These are phyloP conservation scores for Phanerochaete carnosa DNA, from an alignment of 768 basidiomycete species.

Conservation along the genomic window DNA sequence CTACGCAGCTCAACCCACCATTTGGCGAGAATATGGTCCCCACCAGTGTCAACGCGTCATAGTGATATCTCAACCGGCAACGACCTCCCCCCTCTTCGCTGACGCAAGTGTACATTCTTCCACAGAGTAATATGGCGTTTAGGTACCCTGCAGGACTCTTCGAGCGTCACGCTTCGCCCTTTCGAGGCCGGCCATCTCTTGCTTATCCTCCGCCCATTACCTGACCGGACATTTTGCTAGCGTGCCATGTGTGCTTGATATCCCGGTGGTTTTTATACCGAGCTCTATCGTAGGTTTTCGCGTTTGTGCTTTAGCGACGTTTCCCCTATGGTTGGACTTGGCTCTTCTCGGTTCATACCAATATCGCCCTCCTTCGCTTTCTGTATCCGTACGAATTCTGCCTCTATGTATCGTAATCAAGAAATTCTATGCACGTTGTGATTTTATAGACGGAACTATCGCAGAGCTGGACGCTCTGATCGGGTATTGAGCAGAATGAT, in stretches of 20 bases:
- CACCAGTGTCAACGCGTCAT: conserved; percentile 35
- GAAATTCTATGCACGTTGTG: conserved; percentile 4
- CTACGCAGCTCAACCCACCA: conserved; percentile 50
- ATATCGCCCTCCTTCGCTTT: neutral
- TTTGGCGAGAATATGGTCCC: conserved; percentile 61
- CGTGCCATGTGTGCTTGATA: neutral
- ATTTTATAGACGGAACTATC: neutral
- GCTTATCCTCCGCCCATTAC: neutral
- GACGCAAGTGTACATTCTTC: neutral
- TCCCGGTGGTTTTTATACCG: neutral
- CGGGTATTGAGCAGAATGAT: neutral
- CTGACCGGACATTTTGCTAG: conserved; percentile 1
- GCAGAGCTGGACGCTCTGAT: neutral
- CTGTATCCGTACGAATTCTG: conserved; percentile 7
- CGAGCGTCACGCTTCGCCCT: neutral
- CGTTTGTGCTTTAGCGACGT: neutral
- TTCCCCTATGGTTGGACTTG: neutral
- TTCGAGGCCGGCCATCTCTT: neutral
- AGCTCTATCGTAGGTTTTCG: neutral
- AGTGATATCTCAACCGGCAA: conserved; percentile 8
- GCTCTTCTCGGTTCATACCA: neutral
- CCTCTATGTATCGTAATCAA: conserved; percentile 12
- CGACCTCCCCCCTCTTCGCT: neutral
- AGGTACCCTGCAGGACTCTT: neutral
- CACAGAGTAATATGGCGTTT: neutral